A percentile compares a stretch with the other conserved stretches of the same genome.
These are phyloP conservation scores for Mycena metata DNA, from an alignment of 768 basidiomycete genomes.

Conservation along the genomic window DNA sequence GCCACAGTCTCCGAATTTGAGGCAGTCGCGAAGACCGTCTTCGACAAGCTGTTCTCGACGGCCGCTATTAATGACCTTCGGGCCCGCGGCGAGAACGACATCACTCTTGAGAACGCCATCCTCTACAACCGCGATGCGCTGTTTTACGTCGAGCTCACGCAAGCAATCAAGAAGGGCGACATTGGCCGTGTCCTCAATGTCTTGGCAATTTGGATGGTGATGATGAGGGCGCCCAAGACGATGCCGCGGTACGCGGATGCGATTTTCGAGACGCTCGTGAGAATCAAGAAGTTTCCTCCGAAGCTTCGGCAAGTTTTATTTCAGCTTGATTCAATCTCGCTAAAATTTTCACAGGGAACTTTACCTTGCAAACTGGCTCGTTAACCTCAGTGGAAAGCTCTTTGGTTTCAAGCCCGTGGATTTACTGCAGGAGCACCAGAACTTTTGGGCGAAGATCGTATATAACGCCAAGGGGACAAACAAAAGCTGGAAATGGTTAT, in stretches of 20 bases:
- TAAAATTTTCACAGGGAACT: no score
- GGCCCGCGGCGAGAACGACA: no score
- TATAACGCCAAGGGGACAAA: background rate
- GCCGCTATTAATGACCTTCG: no score
- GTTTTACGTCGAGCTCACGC: constrained; percentile 30
- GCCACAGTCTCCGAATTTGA: no score
- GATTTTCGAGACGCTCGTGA: constrained; percentile 21
- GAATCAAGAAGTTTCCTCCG: background rate
- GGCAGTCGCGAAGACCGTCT: no score
- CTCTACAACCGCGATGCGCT: constrained; percentile 40
- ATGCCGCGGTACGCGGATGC: constrained; percentile 41
- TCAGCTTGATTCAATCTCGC: no score
- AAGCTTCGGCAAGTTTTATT: constrained; percentile 5
- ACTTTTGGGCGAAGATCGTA: constrained; percentile 35
- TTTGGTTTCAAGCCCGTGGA: constrained; percentile 33
- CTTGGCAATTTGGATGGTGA: constrained; percentile 32
- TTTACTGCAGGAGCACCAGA: constrained; percentile 18
- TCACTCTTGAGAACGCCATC: constrained; percentile 28
- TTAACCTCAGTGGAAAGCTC: constrained; percentile 18
- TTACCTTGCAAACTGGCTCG: constrained; percentile 33
- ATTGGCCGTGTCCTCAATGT: constrained; percentile 39
- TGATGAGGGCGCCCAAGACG: constrained; percentile 30
- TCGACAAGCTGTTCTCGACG: no score
- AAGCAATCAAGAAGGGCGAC: constrained; percentile 40
- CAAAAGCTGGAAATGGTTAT: no score